Evolutionary conservation across 1,284 basidiomycete genomes (phyloP), one percentile per base, ranked within the genome.

Genomic region (Apiotrichum gracile): DNA sequence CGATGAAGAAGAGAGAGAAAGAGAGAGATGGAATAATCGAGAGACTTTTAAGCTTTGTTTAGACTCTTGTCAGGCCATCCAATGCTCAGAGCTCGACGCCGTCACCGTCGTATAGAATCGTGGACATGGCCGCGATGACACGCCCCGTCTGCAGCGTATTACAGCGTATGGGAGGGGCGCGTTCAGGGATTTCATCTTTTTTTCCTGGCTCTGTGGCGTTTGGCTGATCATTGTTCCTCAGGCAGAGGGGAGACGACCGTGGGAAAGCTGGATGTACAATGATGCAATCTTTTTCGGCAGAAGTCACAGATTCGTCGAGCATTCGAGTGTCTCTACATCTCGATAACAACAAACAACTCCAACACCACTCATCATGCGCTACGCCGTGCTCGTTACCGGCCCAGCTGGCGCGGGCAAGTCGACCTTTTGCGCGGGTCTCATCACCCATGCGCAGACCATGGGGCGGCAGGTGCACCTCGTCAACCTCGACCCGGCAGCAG

Each of bases 361-460:
- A 31, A 50, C 26, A 10, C 24, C n/a, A 13, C 22, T 21, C 54
- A 40, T 42, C 40, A 93, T 94, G 90, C 85, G 90, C 56, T 93
- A 94, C 79, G 90, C 90, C 9, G 86, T 92, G 26, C 82, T 94
- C 39, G 74, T 77, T 39, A 76, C 75, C 19, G 76, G 76, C 42
- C 94, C 96, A 47, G 96, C 96, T 1, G 96, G 96, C 38, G 91
- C 94, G 8, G 96, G 96, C 57, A 99, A 99, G 78, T 92, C 92
- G 0, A 98, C 96, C 0, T 96, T 99, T 70, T 89, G 89, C 67
- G 80, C 82, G 4, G 84, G 91, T 0, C 83, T 98, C 64, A 82
- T 98, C 57, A 92, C 90, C 3, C 94, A 98, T 77, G 85, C 97
- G 6, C 84, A 83, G 57, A 82, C 88, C 0, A 80, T 91, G 43